These are phyloP conservation scores for Didymella keratinophila DNA, from an alignment of 2,329 filamentous ascomycete species.

Conservation along the genomic window DNA sequence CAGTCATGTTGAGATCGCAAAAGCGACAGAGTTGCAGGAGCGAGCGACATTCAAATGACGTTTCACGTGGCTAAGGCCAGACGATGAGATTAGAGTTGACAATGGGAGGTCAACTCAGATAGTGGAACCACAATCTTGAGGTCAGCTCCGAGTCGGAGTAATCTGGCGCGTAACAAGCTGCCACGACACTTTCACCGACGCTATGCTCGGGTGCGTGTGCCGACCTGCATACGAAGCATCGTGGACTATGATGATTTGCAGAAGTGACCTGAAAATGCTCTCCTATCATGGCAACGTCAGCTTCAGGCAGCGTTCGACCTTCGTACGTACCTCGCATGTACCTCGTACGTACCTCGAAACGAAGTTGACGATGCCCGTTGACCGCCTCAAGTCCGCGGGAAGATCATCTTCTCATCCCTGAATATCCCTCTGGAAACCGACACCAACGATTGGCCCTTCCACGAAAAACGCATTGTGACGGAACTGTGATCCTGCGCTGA, in stretches of 20 bases:
- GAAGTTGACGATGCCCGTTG: slow-evolving; percentile 8
- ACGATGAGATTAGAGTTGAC: background rate
- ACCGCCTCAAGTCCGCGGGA: slow-evolving; percentile 4
- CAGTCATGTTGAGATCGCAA: background rate
- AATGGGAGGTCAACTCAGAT: background rate
- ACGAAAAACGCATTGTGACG: slow-evolving; percentile 14
- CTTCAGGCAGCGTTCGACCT: background rate
- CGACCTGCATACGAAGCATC: slow-evolving; percentile 3
- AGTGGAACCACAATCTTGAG: background rate
- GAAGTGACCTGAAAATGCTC: background rate
- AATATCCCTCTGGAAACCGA: background rate
- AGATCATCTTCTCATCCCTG: background rate
- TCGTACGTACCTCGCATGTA: background rate
- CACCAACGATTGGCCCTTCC: slow-evolving; percentile 10
- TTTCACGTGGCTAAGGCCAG: background rate
- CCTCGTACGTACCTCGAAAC: background rate
- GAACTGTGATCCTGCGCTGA: slow-evolving; percentile 15
- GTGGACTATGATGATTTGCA: background rate
- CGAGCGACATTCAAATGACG: background rate
- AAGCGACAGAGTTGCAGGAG: background rate
- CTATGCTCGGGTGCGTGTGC: slow-evolving; percentile 1
- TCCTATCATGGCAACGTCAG: no score
- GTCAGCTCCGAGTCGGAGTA: background rate
- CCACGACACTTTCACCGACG: background rate
- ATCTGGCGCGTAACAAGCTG: slow-evolving; percentile 7